These are phyloP conservation scores for Pseudozyma hubeiensis DNA, from an alignment of 1,284 basidiomycete genomes.

Conservation along the genomic window DNA sequence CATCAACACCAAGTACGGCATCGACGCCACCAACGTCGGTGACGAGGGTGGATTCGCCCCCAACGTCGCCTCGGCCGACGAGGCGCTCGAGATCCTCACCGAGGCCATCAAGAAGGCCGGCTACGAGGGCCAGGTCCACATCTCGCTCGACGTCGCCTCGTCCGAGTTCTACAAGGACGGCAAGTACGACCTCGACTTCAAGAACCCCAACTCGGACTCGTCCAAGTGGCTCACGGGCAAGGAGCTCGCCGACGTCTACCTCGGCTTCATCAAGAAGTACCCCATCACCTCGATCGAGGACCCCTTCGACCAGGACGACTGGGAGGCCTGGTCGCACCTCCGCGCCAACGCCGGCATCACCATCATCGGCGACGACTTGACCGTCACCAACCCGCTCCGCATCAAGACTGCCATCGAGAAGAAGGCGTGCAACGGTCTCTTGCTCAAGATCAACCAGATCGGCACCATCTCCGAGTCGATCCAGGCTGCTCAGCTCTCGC, in stretches of 20 bases:
- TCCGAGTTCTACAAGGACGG: conserved; percentile 99
- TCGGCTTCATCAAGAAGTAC: conserved; percentile 71
- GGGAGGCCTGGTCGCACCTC: conserved; percentile 96
- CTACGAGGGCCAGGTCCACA: conserved; percentile 98
- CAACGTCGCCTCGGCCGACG: conserved; percentile 95
- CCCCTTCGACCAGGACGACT: conserved; percentile 99
- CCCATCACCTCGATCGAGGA: conserved; percentile 86
- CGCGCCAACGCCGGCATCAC: conserved; percentile 73
- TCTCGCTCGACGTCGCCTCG: conserved; percentile 97
- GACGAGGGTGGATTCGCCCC: conserved; percentile 99
- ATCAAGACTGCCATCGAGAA: conserved; percentile 99
- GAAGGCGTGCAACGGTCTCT: conserved; percentile 98
- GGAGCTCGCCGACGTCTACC: conserved; percentile 93
- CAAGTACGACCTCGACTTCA: conserved; percentile 99
- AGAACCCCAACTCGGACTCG: conserved; percentile 98
- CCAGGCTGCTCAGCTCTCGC: conserved; percentile 93
- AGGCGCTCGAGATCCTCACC: conserved; percentile 93
- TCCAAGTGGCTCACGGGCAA: conserved; percentile 91
- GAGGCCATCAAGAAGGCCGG: conserved; percentile 98
- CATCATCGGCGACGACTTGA: conserved; percentile 97
- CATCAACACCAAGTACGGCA: conserved; percentile 98
- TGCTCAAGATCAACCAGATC: conserved; percentile 95
- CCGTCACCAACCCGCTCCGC: conserved; percentile 96
- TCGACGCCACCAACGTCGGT: conserved; percentile 99
- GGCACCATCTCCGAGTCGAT: conserved; percentile 99